Base-by-base conservation (phyloP, 2,329 filamentous ascomycete genomes). In the Tolypocladium ovalisporum region DNA sequence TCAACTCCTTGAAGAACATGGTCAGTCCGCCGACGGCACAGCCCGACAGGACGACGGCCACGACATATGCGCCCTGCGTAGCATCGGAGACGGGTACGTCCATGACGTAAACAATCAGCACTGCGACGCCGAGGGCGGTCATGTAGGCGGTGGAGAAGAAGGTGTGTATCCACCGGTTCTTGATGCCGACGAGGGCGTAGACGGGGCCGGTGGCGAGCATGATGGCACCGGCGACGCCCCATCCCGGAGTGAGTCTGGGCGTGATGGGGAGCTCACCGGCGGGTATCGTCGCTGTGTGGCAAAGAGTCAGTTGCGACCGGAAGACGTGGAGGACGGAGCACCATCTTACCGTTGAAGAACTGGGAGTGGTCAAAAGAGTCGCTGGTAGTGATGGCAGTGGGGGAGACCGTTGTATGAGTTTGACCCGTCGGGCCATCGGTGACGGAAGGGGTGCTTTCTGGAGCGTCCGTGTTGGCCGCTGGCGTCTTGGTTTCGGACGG, bases 41-140 rank as follows among this genome's bases (percentile, higher is more conserved):
- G 1, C 91, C 90, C 0, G 90, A 86, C 61, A 90, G 72, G 39
- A 89, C 79, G 3, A 81, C 82, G 2, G 90, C 92, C 8, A 91
- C 88, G 39, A 97, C 82, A 69, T 94, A 97, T 35, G 85, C 93
- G 32, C 90, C 93, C 71, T 97, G 90, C 2, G 94, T 76, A 0
- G 84, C 88, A 68, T 88, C 75, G 59, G 79, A 83, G 42, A 96
- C 81, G 0, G 91, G 90, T 0, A 86, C 81, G 56, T 80, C 86
- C 87, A 95, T 94, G 42, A 97, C 86, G 68, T 97, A 97, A 51
- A 96, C 72, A 56, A 97, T 90, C 27, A 97, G 76, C 2, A 96
- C 87, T 0, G 88, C 84, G 15, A 94, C 85, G 19, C 88, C 85
- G 39, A 97, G 74, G 51, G 85, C 82, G 27, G 83, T 79, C 32